Percentiles rank a stretch among this genome's conserved stretches.
phyloP scores from a whole-genome alignment of 345 rosid genomes.

The Pistacia vera region DNA sequence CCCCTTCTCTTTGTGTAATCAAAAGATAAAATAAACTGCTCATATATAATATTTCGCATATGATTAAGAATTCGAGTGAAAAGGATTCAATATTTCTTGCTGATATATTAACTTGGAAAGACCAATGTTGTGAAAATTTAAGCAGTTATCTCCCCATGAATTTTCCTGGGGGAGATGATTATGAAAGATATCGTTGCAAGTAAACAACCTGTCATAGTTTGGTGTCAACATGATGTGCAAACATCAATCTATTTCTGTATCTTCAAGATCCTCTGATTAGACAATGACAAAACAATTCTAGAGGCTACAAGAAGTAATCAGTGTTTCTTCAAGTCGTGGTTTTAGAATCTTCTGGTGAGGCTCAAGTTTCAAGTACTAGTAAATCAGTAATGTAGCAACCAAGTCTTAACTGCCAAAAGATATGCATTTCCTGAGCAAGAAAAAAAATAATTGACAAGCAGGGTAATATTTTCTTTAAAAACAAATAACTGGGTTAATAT shows the following conservation, averaged over 20 bases:
- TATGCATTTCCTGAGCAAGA: no score
- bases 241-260: conserved; percentile 2
- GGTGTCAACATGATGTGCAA: background rate
- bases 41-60: no score
- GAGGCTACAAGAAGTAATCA: background rate
- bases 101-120: no score
- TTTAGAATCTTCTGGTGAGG: conserved; percentile 9
- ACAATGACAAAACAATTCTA: background rate
- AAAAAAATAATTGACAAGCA: no score
- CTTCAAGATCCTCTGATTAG: background rate
- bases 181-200: background rate
- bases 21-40: background rate
- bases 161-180: no score
- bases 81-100: no score
- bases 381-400: background rate
- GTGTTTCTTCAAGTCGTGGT: conserved; percentile 7
- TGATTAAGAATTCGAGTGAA: no score
- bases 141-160: no score
- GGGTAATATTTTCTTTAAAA: no score
- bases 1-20: background rate
- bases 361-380: background rate
- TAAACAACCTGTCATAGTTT: background rate
- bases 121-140: no score
- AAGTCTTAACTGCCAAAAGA: background rate
- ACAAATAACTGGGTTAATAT: background rate